phyloP scores from a whole-genome alignment of 495 filamentous ascomycete species.

The Tuber microsphaerosporum region DNA sequence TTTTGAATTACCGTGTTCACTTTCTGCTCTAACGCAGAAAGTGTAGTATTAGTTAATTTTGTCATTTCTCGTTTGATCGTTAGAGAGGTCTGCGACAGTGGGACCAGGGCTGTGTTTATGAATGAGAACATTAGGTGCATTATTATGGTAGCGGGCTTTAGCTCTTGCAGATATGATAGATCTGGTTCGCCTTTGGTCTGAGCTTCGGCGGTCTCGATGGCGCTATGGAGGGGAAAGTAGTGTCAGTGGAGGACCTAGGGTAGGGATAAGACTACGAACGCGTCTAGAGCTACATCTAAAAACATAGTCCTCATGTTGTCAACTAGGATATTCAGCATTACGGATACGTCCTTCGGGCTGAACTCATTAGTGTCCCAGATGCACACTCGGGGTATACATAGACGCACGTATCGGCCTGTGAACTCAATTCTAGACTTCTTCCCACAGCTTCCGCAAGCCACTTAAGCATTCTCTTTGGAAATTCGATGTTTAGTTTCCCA shows the following conservation, averaged over 20 bases:
- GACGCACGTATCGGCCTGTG: constrained; percentile 62
- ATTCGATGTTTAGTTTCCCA: constrained; percentile 71
- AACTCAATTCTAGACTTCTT: constrained; percentile 80
- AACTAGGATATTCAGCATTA: constrained; percentile 74
- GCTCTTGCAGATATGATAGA: constrained; percentile 67
- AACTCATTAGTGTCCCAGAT: constrained; percentile 7
- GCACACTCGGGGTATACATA: not conserved
- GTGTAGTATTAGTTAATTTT: constrained; percentile 63
- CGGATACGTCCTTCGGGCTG: constrained; percentile 75
- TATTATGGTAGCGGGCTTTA: constrained; percentile 77
- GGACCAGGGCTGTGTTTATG: constrained; percentile 85
- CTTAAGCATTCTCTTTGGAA: constrained; percentile 90
- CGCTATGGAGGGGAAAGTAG: constrained; percentile 38
- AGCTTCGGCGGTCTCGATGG: constrained; percentile 67
- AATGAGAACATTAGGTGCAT: constrained; percentile 87
- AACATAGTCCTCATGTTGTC: constrained; percentile 89
- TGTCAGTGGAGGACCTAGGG: not conserved
- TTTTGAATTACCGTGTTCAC: constrained; percentile 77
- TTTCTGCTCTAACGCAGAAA: constrained; percentile 78
- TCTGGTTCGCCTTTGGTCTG: constrained; percentile 82
- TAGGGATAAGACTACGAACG: constrained; percentile 43
- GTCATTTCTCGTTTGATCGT: constrained; percentile 87
- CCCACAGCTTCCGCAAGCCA: constrained; percentile 97
- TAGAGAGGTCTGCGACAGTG: constrained; percentile 76
- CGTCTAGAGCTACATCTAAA: constrained; percentile 86